phyloP scores from a whole-genome alignment of 2,329 filamentous ascomycete species.

The Xylaria sp. region DNA sequence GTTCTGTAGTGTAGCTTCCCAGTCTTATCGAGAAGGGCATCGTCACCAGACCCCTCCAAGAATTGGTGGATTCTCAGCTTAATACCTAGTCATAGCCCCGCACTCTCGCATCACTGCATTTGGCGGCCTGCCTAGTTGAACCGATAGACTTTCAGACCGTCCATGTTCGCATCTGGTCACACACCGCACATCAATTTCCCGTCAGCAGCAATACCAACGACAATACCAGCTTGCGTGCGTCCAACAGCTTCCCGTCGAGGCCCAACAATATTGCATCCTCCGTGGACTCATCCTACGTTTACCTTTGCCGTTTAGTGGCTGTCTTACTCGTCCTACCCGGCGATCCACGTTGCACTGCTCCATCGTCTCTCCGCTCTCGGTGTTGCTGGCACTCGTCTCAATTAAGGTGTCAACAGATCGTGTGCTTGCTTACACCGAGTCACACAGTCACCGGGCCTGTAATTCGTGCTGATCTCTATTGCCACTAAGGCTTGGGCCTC shows the following conservation, averaged over 20 bases:
- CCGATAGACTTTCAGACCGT: neutral
- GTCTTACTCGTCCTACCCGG: slow-evolving; percentile 3
- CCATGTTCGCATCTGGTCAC: neutral
- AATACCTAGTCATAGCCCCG: slow-evolving; percentile 22
- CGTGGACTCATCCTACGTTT: neutral
- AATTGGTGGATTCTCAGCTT: slow-evolving; percentile 6
- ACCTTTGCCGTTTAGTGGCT: neutral
- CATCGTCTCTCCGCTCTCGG: slow-evolving; percentile 33
- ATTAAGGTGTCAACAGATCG: neutral
- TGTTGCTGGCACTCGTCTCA: slow-evolving; percentile 19
- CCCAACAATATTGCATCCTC: neutral
- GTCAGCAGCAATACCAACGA: neutral
- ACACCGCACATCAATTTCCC: slow-evolving; percentile 12
- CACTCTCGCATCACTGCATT: slow-evolving; percentile 24
- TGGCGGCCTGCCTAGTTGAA: neutral
- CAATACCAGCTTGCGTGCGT: neutral
- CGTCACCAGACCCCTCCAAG: slow-evolving; percentile 36
- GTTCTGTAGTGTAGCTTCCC: neutral
- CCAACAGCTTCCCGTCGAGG: neutral
- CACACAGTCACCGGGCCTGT: neutral
- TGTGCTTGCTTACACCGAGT: slow-evolving; percentile 22
- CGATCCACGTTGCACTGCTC: slow-evolving; percentile 19
- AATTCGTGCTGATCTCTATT: neutral
- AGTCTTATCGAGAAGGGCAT: slow-evolving; percentile 28
- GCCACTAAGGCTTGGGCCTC: neutral